Percentiles rank a stretch among this genome's conserved stretches.
Evolutionary conservation across 305 asterid genomes (phyloP).

Genomic region (Fraxinus angustifolia): DNA sequence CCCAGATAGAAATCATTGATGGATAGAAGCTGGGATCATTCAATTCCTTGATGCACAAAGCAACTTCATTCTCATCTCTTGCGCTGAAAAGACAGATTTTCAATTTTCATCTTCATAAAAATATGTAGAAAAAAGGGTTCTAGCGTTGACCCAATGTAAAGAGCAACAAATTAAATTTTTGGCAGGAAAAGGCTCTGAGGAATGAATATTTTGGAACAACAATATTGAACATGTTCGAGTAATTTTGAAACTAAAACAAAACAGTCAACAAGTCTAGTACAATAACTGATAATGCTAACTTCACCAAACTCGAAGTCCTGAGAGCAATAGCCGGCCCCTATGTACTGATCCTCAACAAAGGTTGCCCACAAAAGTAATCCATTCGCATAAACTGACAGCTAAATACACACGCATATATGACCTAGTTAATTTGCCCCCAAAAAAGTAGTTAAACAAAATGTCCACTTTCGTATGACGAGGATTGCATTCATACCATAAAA

Average conservation of each 20-base stretch:
- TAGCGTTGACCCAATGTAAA: background rate
- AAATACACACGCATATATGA: background rate
- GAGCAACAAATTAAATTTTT: background rate
- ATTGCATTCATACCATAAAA: background rate
- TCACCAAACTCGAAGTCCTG: background rate
- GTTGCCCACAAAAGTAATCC: background rate
- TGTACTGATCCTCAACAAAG: background rate
- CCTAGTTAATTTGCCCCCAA: background rate
- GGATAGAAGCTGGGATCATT: conserved; percentile 54
- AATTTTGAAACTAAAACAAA: background rate
- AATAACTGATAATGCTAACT: background rate
- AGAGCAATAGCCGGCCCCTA: background rate
- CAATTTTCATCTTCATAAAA: conserved; percentile 2
- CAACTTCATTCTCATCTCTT: conserved; percentile 57
- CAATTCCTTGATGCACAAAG: conserved; percentile 57
- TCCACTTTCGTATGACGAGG: background rate
- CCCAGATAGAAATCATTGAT: conserved; percentile 57
- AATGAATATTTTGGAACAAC: background rate
- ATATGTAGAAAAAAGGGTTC: background rate
- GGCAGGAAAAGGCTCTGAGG: background rate
- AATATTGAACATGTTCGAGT: background rate
- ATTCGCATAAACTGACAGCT: background rate
- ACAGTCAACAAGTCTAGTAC: background rate
- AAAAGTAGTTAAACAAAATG: background rate
- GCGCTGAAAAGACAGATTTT: conserved; percentile 35